Conservation (phyloP, 331 rosid genomes). For the Prunus yedoensis region DNA sequence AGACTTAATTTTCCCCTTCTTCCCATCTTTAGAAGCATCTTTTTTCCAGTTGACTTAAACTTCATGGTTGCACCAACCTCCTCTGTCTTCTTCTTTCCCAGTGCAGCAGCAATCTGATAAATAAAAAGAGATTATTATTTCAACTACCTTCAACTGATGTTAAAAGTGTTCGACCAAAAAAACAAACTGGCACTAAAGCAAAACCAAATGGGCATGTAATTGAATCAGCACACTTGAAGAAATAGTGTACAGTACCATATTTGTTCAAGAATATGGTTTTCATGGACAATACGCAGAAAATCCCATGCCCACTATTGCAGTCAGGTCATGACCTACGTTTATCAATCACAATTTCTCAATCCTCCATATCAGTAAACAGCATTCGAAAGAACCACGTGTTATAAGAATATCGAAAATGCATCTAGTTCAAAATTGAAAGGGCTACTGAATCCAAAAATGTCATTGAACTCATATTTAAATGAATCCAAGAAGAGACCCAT, state of each 20-base stretch:
- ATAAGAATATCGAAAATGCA: slow-evolving; percentile 12
- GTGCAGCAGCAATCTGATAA: slow-evolving; percentile 22
- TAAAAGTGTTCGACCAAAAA: no score
- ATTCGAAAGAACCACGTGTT: slow-evolving; percentile 7
- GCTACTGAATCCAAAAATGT: slow-evolving; percentile 34
- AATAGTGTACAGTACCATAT: no score
- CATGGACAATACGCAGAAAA: no score
- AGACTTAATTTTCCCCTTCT: slow-evolving; percentile 38
- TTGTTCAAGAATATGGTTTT: no score
- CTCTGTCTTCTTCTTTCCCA: slow-evolving; percentile 45
- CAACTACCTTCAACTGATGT: no score
- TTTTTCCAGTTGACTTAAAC: not conserved
- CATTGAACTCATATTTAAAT: slow-evolving; percentile 61
- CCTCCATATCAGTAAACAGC: slow-evolving; percentile 10
- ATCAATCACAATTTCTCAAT: not conserved
- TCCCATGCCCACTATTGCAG: slow-evolving; percentile 3
- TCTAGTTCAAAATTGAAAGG: slow-evolving; percentile 31
- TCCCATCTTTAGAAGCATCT: slow-evolving; percentile 29
- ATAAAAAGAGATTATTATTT: not conserved
- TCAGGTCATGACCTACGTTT: slow-evolving; percentile 6
- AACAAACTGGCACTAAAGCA: no score
- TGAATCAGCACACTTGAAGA: no score
- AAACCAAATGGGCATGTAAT: no score
- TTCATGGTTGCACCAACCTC: slow-evolving; percentile 18
- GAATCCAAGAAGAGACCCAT: slow-evolving; percentile 97